Conservation (phyloP, 495 filamentous ascomycete species). For the Xylaria sp. region DNA sequence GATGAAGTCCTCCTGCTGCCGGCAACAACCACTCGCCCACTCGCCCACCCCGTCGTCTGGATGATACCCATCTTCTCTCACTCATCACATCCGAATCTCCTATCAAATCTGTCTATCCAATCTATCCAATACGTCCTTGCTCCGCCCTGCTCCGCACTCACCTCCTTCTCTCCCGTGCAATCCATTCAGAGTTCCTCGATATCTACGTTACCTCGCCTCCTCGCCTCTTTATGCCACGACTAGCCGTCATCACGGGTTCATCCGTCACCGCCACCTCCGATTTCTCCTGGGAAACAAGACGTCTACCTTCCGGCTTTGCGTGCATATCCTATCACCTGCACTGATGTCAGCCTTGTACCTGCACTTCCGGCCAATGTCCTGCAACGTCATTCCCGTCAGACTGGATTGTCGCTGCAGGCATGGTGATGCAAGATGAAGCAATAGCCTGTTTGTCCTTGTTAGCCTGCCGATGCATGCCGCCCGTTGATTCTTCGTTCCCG, state of each 20-base stretch:
- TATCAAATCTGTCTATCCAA: background rate
- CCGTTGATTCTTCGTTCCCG: background rate
- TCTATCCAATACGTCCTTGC: conserved; percentile 3
- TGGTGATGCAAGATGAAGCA: conserved; percentile 22
- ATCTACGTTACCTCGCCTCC: background rate
- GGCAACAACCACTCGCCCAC: background rate
- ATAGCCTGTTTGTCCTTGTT: background rate
- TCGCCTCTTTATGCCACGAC: background rate
- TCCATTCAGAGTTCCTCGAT: background rate
- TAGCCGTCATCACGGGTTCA: background rate
- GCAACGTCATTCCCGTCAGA: conserved; percentile 28
- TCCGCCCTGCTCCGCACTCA: conserved; percentile 11
- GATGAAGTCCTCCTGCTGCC: background rate
- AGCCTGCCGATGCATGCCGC: background rate
- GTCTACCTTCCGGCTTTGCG: background rate
- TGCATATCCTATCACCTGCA: background rate
- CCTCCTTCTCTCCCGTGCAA: background rate
- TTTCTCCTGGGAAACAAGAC: background rate
- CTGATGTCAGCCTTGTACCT: conserved; percentile 25
- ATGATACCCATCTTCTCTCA: background rate
- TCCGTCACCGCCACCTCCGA: background rate
- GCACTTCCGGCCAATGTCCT: conserved; percentile 27
- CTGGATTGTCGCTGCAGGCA: conserved; percentile 26
- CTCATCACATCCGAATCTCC: conserved; percentile 7
- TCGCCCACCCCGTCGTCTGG: background rate